Conservation (phyloP, 2,329 filamentous ascomycete genomes). For the Amphichorda felina region DNA sequence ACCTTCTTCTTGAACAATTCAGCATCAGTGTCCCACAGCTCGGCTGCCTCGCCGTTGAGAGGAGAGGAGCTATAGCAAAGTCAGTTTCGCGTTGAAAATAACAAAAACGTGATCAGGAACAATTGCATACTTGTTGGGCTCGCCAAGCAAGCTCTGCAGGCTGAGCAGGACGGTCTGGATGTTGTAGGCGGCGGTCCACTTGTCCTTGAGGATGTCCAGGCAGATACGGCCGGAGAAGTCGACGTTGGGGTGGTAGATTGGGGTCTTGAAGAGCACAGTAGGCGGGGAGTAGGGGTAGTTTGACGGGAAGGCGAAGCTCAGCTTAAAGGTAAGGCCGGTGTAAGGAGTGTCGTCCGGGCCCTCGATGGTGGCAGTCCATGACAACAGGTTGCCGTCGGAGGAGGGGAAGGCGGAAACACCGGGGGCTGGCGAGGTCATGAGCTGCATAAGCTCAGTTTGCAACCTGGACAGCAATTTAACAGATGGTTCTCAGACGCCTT, state of each 20-base stretch:
- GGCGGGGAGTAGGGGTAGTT: slow-evolving; percentile 92
- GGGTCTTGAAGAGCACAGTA: slow-evolving; percentile 92
- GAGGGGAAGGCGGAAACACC: slow-evolving; percentile 93
- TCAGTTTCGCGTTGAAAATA: not conserved
- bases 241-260: slow-evolving; percentile 98
- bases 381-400: slow-evolving; percentile 77
- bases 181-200: slow-evolving; percentile 97
- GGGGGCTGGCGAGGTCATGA: slow-evolving; percentile 90
- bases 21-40: slow-evolving; percentile 85
- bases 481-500: not conserved
- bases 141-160: slow-evolving; percentile 86
- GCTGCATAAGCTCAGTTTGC: slow-evolving; percentile 94
- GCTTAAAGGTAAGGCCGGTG: slow-evolving; percentile 77
- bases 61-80: slow-evolving; percentile 61
- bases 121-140: slow-evolving; percentile 95
- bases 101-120: not conserved
- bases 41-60: slow-evolving; percentile 89
- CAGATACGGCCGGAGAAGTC: slow-evolving; percentile 97
- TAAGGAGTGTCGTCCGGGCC: slow-evolving; percentile 90
- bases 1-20: slow-evolving; percentile 79
- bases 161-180: slow-evolving; percentile 88
- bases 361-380: slow-evolving; percentile 88
- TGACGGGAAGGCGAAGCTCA: slow-evolving; percentile 77
- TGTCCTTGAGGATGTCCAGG: slow-evolving; percentile 95
- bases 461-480: slow-evolving; percentile 44